These are phyloP conservation scores for Podaxis sp. DNA, from an alignment of 768 basidiomycete species.

Conservation along the genomic window DNA sequence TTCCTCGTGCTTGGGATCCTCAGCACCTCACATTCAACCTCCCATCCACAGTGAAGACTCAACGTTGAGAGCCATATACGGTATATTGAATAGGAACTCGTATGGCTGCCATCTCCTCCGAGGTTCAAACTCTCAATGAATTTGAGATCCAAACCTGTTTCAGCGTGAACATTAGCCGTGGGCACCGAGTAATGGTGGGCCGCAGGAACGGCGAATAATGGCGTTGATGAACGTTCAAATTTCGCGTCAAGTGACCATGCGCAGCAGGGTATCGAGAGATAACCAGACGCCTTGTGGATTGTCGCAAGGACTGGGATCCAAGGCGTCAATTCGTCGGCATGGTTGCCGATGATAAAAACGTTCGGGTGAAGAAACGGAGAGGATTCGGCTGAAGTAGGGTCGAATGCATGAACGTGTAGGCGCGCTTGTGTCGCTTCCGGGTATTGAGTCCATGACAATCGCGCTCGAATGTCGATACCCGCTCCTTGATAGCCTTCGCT, in stretches of 20 bases:
- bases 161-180: not conserved
- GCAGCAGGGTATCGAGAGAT: conserved; percentile 89
- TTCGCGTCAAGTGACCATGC: conserved; percentile 75
- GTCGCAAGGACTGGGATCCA: conserved; percentile 88
- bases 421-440: conserved; percentile 57
- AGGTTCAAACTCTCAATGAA: conserved; percentile 48
- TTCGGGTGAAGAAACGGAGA: conserved; percentile 37
- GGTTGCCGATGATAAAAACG: conserved; percentile 88
- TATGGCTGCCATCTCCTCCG: conserved; percentile 58
- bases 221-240: conserved; percentile 51
- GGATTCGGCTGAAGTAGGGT: conserved; percentile 45
- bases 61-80: conserved; percentile 82
- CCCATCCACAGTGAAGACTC: conserved; percentile 78
- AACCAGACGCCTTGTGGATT: conserved; percentile 57
- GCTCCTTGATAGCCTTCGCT: conserved; percentile 82
- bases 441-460: conserved; percentile 84
- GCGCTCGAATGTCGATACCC: conserved; percentile 85
- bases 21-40: conserved; percentile 80
- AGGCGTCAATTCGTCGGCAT: conserved; percentile 94
- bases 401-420: conserved; percentile 69
- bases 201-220: conserved; percentile 27
- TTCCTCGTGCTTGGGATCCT: conserved; percentile 93
- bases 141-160: conserved; percentile 16
- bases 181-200: not conserved
- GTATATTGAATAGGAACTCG: conserved; percentile 79